Percentiles rank a stretch among this genome's conserved stretches.
Conservation (phyloP, 2,329 filamentous ascomycete species). For the Cladobotryum mycophilum region DNA sequence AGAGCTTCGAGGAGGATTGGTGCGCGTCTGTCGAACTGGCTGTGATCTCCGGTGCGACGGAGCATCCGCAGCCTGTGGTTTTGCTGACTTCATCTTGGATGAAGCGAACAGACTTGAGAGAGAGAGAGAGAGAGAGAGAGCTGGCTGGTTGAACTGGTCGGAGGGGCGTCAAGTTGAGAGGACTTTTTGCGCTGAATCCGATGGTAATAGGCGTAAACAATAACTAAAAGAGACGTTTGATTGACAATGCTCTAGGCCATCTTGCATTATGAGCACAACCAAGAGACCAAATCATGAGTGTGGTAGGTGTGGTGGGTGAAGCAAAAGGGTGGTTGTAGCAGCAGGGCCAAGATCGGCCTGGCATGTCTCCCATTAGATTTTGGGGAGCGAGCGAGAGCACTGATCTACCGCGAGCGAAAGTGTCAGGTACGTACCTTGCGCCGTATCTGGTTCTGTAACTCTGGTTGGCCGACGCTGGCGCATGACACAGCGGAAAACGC, state of each 20-base stretch:
- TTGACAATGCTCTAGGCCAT: slow-evolving; percentile 16
- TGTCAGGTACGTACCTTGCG: slow-evolving; percentile 1
- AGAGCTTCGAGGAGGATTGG: slow-evolving; percentile 54
- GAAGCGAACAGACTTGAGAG: slow-evolving; percentile 21
- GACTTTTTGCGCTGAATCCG: slow-evolving; percentile 1
- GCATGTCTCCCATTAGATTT: slow-evolving; percentile 6
- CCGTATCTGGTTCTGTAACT: not conserved
- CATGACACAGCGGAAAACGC: slow-evolving; percentile 9
- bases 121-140: not conserved
- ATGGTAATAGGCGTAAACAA: not conserved
- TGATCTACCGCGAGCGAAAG: slow-evolving; percentile 11
- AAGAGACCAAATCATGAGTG: slow-evolving; percentile 8
- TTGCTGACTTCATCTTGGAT: slow-evolving; percentile 50
- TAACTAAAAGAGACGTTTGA: slow-evolving; percentile 11
- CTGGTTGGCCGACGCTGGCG: slow-evolving; percentile 5
- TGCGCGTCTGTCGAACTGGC: slow-evolving; percentile 58
- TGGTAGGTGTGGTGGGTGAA: not conserved
- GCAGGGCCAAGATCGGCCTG: slow-evolving; percentile 6
- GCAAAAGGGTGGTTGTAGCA: slow-evolving; percentile 5
- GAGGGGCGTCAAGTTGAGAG: slow-evolving; percentile 5
- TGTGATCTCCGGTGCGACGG: slow-evolving; percentile 54
- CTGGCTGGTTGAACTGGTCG: not conserved
- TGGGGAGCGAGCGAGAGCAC: slow-evolving; percentile 9
- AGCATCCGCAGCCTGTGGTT: slow-evolving; percentile 36
- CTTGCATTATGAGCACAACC: slow-evolving; percentile 7